Conservation (phyloP, 2,329 filamentous ascomycete species). For the Acrodontium crateriforme region DNA sequence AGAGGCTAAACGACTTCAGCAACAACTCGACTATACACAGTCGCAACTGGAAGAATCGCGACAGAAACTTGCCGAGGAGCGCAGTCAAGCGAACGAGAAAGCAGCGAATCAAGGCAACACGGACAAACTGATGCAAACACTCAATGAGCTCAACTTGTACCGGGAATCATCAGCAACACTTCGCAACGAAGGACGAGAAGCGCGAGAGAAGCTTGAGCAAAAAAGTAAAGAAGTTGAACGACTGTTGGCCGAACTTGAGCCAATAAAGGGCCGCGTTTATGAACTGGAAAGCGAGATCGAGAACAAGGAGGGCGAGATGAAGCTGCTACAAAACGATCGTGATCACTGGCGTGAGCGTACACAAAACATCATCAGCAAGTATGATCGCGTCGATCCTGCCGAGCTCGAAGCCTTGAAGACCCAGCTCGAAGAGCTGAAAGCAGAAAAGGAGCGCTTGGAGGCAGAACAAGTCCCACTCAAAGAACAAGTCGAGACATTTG, state of each 20-base stretch:
- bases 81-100: conserved; percentile 58
- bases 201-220: conserved; percentile 60
- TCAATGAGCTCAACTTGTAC: conserved; percentile 91
- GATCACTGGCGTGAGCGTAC: conserved; percentile 94
- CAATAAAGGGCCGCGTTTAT: conserved; percentile 63
- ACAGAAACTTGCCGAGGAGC: conserved; percentile 82
- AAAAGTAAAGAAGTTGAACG: conserved; percentile 63
- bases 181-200: conserved; percentile 69
- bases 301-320: conserved; percentile 75
- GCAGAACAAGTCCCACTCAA: conserved; percentile 37
- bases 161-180: conserved; percentile 88
- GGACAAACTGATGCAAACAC: conserved; percentile 82
- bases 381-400: conserved; percentile 85
- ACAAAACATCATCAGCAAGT: conserved; percentile 89
- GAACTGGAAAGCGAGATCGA: conserved; percentile 72
- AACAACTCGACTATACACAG: conserved; percentile 78
- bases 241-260: conserved; percentile 62
- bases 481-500: conserved; percentile 29
- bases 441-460: conserved; percentile 41
- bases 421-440: conserved; percentile 44
- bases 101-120: conserved; percentile 64
- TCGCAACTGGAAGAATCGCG: conserved; percentile 78
- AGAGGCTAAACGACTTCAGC: conserved; percentile 75
- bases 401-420: conserved; percentile 84
- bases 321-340: conserved; percentile 76